Conservation (phyloP, 208 protist species). For the Leptomonas pyrrhocoris region DNA sequence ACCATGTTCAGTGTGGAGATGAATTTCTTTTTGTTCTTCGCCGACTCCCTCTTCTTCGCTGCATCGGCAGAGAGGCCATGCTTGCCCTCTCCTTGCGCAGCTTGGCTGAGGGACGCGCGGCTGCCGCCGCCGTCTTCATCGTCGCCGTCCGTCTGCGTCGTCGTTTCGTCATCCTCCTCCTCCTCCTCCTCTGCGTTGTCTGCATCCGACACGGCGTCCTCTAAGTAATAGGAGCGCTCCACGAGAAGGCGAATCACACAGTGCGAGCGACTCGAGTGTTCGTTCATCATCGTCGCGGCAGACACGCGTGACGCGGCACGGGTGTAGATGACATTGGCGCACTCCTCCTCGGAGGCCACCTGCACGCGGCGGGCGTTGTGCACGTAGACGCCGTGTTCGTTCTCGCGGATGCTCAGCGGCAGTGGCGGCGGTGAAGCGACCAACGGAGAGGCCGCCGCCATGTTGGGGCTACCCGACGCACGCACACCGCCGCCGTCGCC, state of each 20-base stretch:
- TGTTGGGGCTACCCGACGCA: not conserved
- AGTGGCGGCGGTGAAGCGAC: constrained; percentile 12
- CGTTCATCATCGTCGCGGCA: constrained; percentile 94
- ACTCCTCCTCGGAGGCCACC: constrained; percentile 63
- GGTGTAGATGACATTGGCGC: constrained; percentile 57
- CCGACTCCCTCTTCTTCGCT: constrained; percentile 3
- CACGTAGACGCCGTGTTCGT: constrained; percentile 81
- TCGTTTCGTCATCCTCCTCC: constrained; percentile 24
- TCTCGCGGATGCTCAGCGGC: constrained; percentile 74
- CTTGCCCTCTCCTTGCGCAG: not conserved
- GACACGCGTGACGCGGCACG: constrained; percentile 54
- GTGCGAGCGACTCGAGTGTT: constrained; percentile 94
- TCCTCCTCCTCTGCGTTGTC: constrained; percentile 31
- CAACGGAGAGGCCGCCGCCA: not conserved
- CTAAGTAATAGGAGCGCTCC: constrained; percentile 76
- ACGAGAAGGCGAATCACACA: constrained; percentile 95
- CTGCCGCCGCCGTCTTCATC: constrained; percentile 26
- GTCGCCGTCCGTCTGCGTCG: constrained; percentile 19
- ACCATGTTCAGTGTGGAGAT: constrained; percentile 92
- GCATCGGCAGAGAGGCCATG: not conserved
- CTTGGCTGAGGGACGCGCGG: constrained; percentile 17
- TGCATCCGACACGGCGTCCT: constrained; percentile 46
- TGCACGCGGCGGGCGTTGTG: constrained; percentile 68
- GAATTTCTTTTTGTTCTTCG: constrained; percentile 41
- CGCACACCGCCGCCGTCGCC: constrained; percentile 14